Evolutionary conservation across 163 green algal species (phyloP), one percentile per base, ranked within the genome.

Genomic region (Chlamydomonas reinhardtii): DNA sequence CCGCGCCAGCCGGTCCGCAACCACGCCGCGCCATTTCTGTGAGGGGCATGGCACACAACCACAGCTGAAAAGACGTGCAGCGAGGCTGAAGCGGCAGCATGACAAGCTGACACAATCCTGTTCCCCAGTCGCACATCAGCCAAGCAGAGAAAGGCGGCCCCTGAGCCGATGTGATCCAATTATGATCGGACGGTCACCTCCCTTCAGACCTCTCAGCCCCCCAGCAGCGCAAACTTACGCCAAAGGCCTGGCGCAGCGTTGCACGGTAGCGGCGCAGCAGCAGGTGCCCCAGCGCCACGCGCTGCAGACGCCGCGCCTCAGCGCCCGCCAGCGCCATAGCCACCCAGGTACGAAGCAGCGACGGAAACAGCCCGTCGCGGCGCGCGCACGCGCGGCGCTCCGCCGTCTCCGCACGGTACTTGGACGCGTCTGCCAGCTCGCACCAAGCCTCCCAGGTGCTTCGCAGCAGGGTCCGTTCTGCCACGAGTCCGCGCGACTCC

Each of bases 1-100:
- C 0, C 76, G 83, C n/a, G 82, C 80, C 31, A 61, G 73, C 5
- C 81, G 75, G 64, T 92, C 91, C 32, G 76, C 74, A n/a, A 85
- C 71, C 2, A 39, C 85, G 25, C 19, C 85, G 48, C 78, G 69
- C 89, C 89, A 92, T 39, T 73, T 73, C 72, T 85, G 48, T 14
- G 27, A 48, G 8, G 24, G 32, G 24, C 4, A n/a, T n/a, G n/a
- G n/a, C n/a, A n/a, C n/a, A n/a, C n/a, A n/a, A n/a, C n/a, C n/a
- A n/a, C n/a, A n/a, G n/a, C n/a, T n/a, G n/a, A n/a, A n/a, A n/a
- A n/a, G n/a, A n/a, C n/a, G n/a, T n/a, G n/a, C n/a, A n/a, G n/a
- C n/a, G n/a, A n/a, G n/a, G n/a, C n/a, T n/a, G n/a, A n/a, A n/a
- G n/a, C n/a, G n/a, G n/a, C n/a, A n/a, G n/a, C n/a, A n/a, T n/a